These are phyloP conservation scores for Podospora didyma DNA, from an alignment of 495 filamentous ascomycete species.

Conservation along the genomic window DNA sequence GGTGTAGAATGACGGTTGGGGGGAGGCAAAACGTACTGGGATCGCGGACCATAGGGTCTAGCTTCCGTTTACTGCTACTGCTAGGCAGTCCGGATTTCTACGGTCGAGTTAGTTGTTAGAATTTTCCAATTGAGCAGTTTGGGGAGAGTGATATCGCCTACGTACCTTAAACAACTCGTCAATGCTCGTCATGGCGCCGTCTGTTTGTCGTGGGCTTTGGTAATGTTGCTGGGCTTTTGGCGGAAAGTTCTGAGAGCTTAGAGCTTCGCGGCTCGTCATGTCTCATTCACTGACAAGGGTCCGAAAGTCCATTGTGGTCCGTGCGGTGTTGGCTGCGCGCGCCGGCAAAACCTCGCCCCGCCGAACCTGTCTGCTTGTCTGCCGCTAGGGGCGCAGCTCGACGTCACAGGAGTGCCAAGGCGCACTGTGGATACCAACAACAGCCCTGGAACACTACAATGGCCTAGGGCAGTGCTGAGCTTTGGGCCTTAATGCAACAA, in stretches of 20 bases:
- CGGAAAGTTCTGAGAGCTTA: background rate
- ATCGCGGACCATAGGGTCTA: conserved; percentile 64
- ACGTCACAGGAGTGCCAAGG: background rate
- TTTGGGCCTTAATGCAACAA: too few species aligned
- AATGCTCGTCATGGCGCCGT: conserved; percentile 62
- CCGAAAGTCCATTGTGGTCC: background rate
- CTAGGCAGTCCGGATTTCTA: conserved; percentile 51
- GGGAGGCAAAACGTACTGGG: conserved; percentile 52
- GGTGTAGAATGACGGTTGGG: background rate
- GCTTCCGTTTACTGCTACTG: conserved; percentile 83
- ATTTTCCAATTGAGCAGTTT: too few species aligned
- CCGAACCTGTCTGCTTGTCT: background rate
- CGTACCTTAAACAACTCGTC: conserved; percentile 82
- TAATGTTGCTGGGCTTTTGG: background rate
- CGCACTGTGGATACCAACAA: too few species aligned
- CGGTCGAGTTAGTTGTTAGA: too few species aligned
- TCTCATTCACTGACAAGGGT: background rate
- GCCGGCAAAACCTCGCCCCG: conserved; percentile 9
- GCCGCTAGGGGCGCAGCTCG: background rate
- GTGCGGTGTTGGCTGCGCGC: background rate
- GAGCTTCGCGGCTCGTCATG: background rate
- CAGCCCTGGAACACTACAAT: too few species aligned
- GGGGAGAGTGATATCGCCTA: too few species aligned
- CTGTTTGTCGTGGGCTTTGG: conserved; percentile 2
- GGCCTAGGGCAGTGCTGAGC: too few species aligned